Base-by-base conservation (phyloP, 257 asterid genomes). In the Misopates orontium region DNA sequence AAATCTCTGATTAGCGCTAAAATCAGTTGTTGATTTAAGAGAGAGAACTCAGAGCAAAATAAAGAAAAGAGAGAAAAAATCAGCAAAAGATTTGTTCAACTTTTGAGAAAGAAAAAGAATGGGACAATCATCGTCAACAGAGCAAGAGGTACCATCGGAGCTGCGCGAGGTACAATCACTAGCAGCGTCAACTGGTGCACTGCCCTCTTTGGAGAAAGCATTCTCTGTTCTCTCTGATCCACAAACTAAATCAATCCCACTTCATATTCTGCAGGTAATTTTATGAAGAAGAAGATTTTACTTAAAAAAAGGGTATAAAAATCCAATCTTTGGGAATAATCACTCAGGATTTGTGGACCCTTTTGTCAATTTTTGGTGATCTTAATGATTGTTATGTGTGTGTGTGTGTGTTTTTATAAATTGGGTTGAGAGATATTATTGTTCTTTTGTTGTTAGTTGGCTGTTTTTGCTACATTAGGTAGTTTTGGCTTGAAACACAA, bases 161-260 rank as follows among this genome's bases (percentile, higher is more conserved):
- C 84, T 82, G 81, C 81, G 84, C 19, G 83, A 87, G 70, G 83
- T 86, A 56, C 91, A 85, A 74, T 79, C 97, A 5, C 75, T 84
- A 24, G 96, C 96, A 20, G 96, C 98, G 0, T 81, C 98, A 7
- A 84, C 96, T 36, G 98, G 97, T 62, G 91, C 93, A 52, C 90
- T 92, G 39, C 85, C 95, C 7, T 70, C 77, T 52, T 91, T 92
- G 16, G 73, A 75, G 9, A 82, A 87, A 53, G 77, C 93, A 0
- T 92, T 92, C 72, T 78, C 96, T 40, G 63, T 70, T 57, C 87
- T 92, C 65, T 82, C 98, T 55, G 82, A 87, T 78, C 85, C 89
- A 64, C 80, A 85, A 73, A 81, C 89, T 11, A 24, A 74, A 55
- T 75, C 89, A 50, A 82, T 92, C 21, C 89, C 97, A n/a, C n/a